phyloP scores from a whole-genome alignment of 2,329 filamentous ascomycete species.

The Arachnopeziza araneosa region DNA sequence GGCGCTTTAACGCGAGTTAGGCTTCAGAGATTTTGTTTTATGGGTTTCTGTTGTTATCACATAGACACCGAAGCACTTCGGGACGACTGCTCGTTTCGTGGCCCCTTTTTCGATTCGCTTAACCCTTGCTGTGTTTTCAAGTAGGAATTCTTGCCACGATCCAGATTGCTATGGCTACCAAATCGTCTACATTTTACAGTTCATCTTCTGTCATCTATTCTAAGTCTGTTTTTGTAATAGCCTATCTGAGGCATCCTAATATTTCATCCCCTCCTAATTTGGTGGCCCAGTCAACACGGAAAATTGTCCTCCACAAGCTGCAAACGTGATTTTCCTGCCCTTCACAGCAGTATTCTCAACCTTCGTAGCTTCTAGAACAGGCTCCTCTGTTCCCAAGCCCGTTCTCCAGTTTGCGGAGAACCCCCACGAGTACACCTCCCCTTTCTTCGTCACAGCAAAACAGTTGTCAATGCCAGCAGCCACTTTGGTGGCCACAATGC shows the following conservation, averaged over 20 bases:
- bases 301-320: constrained; percentile 80
- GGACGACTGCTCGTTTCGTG: background rate
- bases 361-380: constrained; percentile 68
- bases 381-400: constrained; percentile 69
- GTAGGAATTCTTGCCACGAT: background rate
- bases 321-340: constrained; percentile 67
- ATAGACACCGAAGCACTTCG: background rate
- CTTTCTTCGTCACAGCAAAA: constrained; percentile 59
- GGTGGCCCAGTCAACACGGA: constrained; percentile 51
- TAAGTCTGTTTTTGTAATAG: no score
- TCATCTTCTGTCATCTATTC: no score
- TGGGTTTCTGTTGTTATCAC: background rate
- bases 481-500: constrained; percentile 42
- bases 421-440: constrained; percentile 72
- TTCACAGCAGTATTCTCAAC: constrained; percentile 81
- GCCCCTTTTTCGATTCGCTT: background rate
- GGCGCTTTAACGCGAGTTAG: no score
- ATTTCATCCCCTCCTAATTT: background rate
- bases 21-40: no score
- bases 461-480: constrained; percentile 60
- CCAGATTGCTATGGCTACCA: background rate
- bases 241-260: background rate
- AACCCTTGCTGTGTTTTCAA: background rate
- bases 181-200: background rate
- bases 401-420: constrained; percentile 78